Evolutionary conservation across 805 yeast genomes (phyloP).

Genomic region (Yarrowia sp.): DNA sequence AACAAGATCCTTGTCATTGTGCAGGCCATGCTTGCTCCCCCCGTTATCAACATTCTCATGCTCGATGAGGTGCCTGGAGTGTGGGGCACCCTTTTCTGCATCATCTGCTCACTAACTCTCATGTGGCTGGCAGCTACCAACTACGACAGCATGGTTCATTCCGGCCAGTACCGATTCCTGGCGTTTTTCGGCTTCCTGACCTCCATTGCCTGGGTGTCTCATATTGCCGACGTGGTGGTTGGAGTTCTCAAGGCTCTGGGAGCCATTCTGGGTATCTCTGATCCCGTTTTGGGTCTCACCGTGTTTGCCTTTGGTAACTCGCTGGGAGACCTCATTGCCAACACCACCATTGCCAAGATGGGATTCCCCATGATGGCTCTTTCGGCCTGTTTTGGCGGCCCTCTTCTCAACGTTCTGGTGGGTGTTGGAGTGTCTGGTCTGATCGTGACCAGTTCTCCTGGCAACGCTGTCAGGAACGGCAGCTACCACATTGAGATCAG

Average conservation of each 20-base stretch:
- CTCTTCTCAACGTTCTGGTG: constrained; percentile 74
- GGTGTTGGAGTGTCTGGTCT: constrained; percentile 83
- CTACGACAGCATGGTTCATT: constrained; percentile 31
- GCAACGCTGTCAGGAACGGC: constrained; percentile 39
- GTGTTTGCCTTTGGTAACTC: constrained; percentile 93
- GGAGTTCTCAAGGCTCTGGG: constrained; percentile 67
- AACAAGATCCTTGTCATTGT: constrained; percentile 43
- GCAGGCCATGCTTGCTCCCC: constrained; percentile 50
- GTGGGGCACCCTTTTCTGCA: constrained; percentile 18
- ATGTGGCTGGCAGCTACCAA: constrained; percentile 26
- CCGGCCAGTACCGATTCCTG: constrained; percentile 39
- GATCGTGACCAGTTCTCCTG: constrained; percentile 49
- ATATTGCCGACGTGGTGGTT: constrained; percentile 74
- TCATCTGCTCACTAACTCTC: constrained; percentile 38
- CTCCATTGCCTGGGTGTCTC: constrained; percentile 72
- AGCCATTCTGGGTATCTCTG: constrained; percentile 65
- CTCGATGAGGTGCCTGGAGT: constrained; percentile 23
- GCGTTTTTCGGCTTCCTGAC: constrained; percentile 64
- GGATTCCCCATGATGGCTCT: constrained; percentile 90
- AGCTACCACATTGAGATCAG: constrained; percentile 50
- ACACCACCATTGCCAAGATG: constrained; percentile 76
- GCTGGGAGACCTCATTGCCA: constrained; percentile 85
- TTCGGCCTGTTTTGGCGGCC: constrained; percentile 96
- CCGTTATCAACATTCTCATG: constrained; percentile 45
- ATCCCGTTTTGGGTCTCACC: constrained; percentile 84